Percentiles rank a stretch among this genome's conserved stretches.
Evolutionary conservation across 1,284 basidiomycete species (phyloP).

Genomic region (Sporisorium scitamineum): DNA sequence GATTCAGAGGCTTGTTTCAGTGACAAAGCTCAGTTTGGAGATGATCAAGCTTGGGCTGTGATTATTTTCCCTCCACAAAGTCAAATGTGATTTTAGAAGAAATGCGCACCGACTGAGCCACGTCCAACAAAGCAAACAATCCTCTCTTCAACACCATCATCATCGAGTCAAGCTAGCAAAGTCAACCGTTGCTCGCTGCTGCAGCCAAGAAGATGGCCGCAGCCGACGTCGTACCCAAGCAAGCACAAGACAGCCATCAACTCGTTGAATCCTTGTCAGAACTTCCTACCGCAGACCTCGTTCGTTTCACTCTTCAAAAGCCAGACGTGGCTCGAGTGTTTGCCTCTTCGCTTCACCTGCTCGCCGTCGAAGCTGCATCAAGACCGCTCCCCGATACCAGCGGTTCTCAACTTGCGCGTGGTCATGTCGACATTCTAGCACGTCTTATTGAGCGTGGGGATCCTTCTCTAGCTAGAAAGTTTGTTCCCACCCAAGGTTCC

Average conservation of each 20-base stretch:
- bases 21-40: background rate
- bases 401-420: background rate
- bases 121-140: background rate
- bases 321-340: conserved; percentile 32
- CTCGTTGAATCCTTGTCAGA: conserved; percentile 18
- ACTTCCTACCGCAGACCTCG: conserved; percentile 29
- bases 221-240: background rate
- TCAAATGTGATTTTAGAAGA: conserved; percentile 1
- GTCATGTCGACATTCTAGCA: conserved; percentile 35
- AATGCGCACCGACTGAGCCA: conserved; percentile 3
- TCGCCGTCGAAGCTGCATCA: conserved; percentile 21
- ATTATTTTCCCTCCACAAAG: conserved; percentile 1
- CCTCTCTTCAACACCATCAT: conserved; percentile 4
- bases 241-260: conserved; percentile 13
- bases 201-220: conserved; percentile 2
- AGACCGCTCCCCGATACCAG: conserved; percentile 5
- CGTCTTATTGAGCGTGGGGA: conserved; percentile 49
- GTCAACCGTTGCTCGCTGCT: background rate
- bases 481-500: conserved; percentile 43
- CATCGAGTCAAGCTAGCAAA: background rate
- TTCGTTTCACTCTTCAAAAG: conserved; percentile 37
- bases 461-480: conserved; percentile 46
- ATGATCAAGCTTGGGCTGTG: background rate
- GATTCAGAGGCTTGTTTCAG: background rate
- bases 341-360: conserved; percentile 29